Conservation (phyloP, 179 eudicot species). For the Spergularia azorica region DNA sequence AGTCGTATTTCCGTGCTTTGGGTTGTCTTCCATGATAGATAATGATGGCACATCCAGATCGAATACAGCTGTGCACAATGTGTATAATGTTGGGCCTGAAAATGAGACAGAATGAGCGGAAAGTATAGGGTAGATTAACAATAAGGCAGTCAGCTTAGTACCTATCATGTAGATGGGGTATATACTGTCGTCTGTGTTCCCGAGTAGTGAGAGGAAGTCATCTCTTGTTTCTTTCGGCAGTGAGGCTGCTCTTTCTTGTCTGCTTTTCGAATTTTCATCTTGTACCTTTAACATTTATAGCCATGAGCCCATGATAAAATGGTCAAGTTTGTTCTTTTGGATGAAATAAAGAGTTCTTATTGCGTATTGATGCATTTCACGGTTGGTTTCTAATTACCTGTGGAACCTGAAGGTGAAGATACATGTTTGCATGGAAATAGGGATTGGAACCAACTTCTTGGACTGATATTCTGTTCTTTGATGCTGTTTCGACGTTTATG, state of each 20-base stretch:
- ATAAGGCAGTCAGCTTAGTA: slow-evolving; percentile 19
- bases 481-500: slow-evolving; percentile 83
- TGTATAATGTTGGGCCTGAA: slow-evolving; percentile 78
- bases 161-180: slow-evolving; percentile 94
- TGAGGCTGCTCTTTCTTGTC: slow-evolving; percentile 66
- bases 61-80: slow-evolving; percentile 76
- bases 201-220: slow-evolving; percentile 68
- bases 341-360: slow-evolving; percentile 12
- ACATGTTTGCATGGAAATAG: slow-evolving; percentile 94
- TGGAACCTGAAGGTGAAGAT: slow-evolving; percentile 79
- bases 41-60: slow-evolving; percentile 63
- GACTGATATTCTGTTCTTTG: slow-evolving; percentile 60
- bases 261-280: slow-evolving; percentile 73
- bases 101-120: slow-evolving; percentile 3
- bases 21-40: slow-evolving; percentile 70
- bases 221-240: slow-evolving; percentile 59
- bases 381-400: slow-evolving; percentile 53
- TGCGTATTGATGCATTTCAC: background rate
- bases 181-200: slow-evolving; percentile 53
- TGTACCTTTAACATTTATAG: slow-evolving; percentile 40
- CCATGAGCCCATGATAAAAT: slow-evolving; percentile 9
- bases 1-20: slow-evolving; percentile 47
- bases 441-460: slow-evolving; percentile 48
- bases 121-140: background rate
- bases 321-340: background rate